phyloP scores from a whole-genome alignment of 2,329 filamentous ascomycete species.

The Aspergillus sclerotialis region DNA sequence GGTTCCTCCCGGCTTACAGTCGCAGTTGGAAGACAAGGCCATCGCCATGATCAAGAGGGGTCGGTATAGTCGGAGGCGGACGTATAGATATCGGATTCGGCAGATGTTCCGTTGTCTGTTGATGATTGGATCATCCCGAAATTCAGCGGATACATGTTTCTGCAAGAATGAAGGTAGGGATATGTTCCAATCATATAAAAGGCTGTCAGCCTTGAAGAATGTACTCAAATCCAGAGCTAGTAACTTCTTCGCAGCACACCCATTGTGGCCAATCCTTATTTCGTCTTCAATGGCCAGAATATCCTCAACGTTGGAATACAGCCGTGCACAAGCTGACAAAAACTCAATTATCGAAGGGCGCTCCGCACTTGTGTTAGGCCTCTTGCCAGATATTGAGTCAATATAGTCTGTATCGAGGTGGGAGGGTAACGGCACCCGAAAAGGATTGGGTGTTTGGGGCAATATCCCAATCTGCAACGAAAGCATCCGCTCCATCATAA shows the following conservation, averaged over 20 bases:
- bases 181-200: conserved; percentile 16
- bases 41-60: conserved; percentile 8
- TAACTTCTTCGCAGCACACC: conserved; percentile 14
- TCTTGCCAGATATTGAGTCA: conserved; percentile 12
- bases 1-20: conserved; percentile 3
- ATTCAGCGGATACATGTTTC: background rate
- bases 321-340: conserved; percentile 12
- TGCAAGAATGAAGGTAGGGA: conserved; percentile 15
- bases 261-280: conserved; percentile 7
- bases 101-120: conserved; percentile 16
- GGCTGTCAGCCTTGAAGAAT: conserved; percentile 12
- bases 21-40: conserved; percentile 5
- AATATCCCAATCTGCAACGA: conserved; percentile 14
- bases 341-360: conserved; percentile 19
- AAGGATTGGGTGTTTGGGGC: conserved; percentile 10
- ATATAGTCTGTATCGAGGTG: conserved; percentile 19
- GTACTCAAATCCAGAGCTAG: conserved; percentile 11
- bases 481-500: conserved; percentile 18
- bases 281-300: conserved; percentile 15
- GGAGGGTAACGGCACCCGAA: conserved; percentile 13
- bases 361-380: conserved; percentile 5
- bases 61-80: conserved; percentile 13
- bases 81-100: conserved; percentile 16
- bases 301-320: conserved; percentile 16
- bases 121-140: conserved; percentile 11